phyloP scores from a whole-genome alignment of 1,139 yeast species.

The Pichia sp. region DNA sequence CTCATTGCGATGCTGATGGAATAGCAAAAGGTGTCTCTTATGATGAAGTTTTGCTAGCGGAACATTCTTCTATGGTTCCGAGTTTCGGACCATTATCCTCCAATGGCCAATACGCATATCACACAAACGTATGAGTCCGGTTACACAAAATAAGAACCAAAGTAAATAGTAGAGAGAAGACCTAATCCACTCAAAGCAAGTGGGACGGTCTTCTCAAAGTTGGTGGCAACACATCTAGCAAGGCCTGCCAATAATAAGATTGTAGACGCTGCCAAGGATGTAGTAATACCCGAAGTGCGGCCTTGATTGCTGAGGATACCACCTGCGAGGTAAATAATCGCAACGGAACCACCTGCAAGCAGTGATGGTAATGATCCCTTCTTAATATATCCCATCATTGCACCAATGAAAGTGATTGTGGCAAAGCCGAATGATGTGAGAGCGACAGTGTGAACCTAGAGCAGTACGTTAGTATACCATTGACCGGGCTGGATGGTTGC shows the following conservation, averaged over 20 bases:
- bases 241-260: slow-evolving; percentile 63
- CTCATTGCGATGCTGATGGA: too few relatives aligned
- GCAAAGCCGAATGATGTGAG: slow-evolving; percentile 11
- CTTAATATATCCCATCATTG: slow-evolving; percentile 33
- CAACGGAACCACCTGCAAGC: slow-evolving; percentile 66
- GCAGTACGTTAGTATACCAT: too few relatives aligned
- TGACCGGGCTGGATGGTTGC: too few relatives aligned
- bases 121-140: too few relatives aligned
- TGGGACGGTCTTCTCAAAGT: slow-evolving; percentile 68
- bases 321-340: slow-evolving; percentile 64
- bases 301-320: slow-evolving; percentile 72
- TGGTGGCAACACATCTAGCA: slow-evolving; percentile 35
- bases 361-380: slow-evolving; percentile 77
- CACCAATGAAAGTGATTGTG: slow-evolving; percentile 24
- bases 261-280: slow-evolving; percentile 68
- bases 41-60: too few relatives aligned
- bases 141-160: slow-evolving; percentile 29
- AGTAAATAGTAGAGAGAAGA: slow-evolving; percentile 57
- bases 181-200: slow-evolving; percentile 60
- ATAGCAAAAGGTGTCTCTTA: too few relatives aligned
- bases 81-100: too few relatives aligned
- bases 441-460: neutral
- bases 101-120: too few relatives aligned
- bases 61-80: too few relatives aligned
- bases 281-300: slow-evolving; percentile 72